These are phyloP conservation scores for Podaxis sp. DNA, from an alignment of 768 basidiomycete species.

Conservation along the genomic window DNA sequence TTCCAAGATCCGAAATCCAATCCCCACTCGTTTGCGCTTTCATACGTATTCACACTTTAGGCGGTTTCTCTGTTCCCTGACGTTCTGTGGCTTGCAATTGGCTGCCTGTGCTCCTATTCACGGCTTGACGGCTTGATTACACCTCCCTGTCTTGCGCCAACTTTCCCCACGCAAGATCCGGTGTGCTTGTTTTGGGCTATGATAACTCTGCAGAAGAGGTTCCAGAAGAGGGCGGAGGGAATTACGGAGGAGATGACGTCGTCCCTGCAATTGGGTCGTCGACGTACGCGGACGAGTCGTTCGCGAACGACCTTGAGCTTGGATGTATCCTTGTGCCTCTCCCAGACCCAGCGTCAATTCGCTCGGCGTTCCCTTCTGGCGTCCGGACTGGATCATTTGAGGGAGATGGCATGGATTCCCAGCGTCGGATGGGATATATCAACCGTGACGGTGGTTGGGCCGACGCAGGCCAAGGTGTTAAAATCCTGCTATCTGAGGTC, in stretches of 20 bases:
- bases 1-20: constrained; percentile 19
- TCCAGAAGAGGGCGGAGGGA: background rate
- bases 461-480: constrained; percentile 66
- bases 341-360: constrained; percentile 36
- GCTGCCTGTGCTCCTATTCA: background rate
- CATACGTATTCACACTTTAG: constrained; percentile 5
- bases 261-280: constrained; percentile 13
- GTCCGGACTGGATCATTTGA: constrained; percentile 36
- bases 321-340: constrained; percentile 51
- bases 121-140: background rate
- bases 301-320: constrained; percentile 58
- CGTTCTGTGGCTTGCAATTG: background rate
- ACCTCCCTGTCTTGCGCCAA: background rate
- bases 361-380: constrained; percentile 43
- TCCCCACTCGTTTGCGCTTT: background rate
- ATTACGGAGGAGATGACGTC: background rate
- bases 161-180: constrained; percentile 46
- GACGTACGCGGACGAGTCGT: constrained; percentile 52
- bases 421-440: constrained; percentile 44
- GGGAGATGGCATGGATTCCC: constrained; percentile 25
- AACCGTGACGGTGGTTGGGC: constrained; percentile 87
- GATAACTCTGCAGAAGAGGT: constrained; percentile 16
- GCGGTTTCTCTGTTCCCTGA: constrained; percentile 1
- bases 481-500: constrained; percentile 53
- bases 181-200: constrained; percentile 59